Conservation (phyloP, 1,139 yeast species). For the Candida sanyaensis region DNA sequence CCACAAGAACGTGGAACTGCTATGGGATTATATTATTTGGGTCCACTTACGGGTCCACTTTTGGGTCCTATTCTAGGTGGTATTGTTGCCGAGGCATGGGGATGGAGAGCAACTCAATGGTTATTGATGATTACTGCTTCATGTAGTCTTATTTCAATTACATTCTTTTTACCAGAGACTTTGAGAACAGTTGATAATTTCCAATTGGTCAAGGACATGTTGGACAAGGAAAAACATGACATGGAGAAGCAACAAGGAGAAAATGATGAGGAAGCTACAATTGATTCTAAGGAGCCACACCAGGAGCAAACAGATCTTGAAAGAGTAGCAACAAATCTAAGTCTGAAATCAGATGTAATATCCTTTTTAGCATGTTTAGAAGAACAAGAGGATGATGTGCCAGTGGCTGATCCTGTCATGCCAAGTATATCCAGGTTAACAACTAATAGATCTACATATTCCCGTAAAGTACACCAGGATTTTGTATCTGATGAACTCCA, state of each 20-base stretch:
- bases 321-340: conserved; percentile 18
- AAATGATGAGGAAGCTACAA: conserved; percentile 11
- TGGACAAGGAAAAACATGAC: conserved; percentile 19
- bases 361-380: conserved; percentile 5
- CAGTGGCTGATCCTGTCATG: conserved; percentile 38
- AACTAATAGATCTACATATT: conserved; percentile 37
- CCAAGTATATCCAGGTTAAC: conserved; percentile 39
- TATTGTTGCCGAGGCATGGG: conserved; percentile 68
- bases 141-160: conserved; percentile 47
- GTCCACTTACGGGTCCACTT: conserved; percentile 81
- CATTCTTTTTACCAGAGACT: conserved; percentile 75
- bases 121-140: conserved; percentile 71
- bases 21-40: conserved; percentile 79
- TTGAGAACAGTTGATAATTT: conserved; percentile 55
- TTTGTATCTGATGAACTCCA: conserved; percentile 24
- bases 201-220: conserved; percentile 47
- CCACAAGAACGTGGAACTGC: conserved; percentile 76
- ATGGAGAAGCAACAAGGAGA: conserved; percentile 1
- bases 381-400: conserved; percentile 25
- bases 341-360: conserved; percentile 8
- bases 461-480: conserved; percentile 30
- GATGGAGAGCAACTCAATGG: conserved; percentile 93
- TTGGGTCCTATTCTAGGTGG: conserved; percentile 85
- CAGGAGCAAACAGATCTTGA: conserved; percentile 5
- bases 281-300: background rate